Base-by-base conservation (phyloP, 1,284 basidiomycete genomes). In the Testicularia cyperi region DNA sequence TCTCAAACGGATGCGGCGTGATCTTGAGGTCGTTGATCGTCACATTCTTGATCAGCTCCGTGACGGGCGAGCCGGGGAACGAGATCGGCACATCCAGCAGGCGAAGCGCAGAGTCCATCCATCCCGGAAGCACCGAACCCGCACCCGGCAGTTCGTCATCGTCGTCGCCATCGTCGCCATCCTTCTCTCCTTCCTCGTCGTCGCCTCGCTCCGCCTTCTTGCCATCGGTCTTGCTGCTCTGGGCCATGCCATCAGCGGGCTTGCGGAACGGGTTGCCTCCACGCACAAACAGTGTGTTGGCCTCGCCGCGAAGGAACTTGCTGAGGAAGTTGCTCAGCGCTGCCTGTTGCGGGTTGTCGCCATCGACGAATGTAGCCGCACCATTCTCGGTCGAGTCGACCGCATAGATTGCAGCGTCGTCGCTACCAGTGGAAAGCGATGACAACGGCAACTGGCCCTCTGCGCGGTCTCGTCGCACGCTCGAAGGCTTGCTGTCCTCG, bases 41-140 rank as follows among this genome's bases (percentile, higher is more conserved):
- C n/a, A 72, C 68, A 31, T 72, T 68, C 46, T 64, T 63, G 56
- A 72, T 68, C 16, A 72, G 54, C 30, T 72, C 70, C 10, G 70
- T 72, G 25, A 70, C 68, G 24, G 65, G 60, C 22, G 56, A 57
- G 1, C 70, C 70, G 2, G 70, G 70, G 52, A 72, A 72, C n/a
- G 52, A 55, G 47, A 70, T 68, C 23, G 70, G 68, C 10, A 72
- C 16, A 21, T 68, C 56, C 18, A 72, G 31, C 12, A 65, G 31
- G 8, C 68, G 54, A 3, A 72, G 60, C 14, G 65, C 56, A 15
- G 55, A 56, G 30, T 68, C 58, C 30, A 72, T 57, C 70, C 70
- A 72, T 19, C 44, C 57, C 3, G 70, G 70, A 23, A 72, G 49
- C 10, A 48, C 40, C 19, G 65, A 68, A 1, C 67, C 65, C 2